A percentile compares a stretch with the other conserved stretches of the same genome.
These are phyloP conservation scores for Yarrowia alimentaria DNA, from an alignment of 805 yeast genomes.

Conservation along the genomic window DNA sequence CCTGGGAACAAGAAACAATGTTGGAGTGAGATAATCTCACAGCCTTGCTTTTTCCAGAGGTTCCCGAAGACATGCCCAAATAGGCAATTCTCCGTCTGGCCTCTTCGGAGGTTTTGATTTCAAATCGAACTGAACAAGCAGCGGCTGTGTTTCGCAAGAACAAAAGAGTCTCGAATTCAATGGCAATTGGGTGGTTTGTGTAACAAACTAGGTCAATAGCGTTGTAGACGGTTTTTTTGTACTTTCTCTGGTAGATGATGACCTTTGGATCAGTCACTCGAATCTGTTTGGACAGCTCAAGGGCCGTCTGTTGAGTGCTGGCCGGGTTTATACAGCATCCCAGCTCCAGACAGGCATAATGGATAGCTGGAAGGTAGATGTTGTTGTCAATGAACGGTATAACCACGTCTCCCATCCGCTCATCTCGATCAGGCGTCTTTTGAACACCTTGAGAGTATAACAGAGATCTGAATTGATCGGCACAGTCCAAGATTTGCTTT, in stretches of 20 bases:
- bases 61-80: constrained; percentile 25
- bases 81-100: constrained; percentile 8
- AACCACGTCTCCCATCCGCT: constrained; percentile 19
- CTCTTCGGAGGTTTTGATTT: constrained; percentile 4
- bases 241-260: constrained; percentile 15
- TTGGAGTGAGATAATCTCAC: constrained; percentile 12
- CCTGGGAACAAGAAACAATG: constrained; percentile 6
- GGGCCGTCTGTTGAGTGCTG: not conserved
- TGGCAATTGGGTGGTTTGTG: constrained; percentile 1
- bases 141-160: not conserved
- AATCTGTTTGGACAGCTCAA: constrained; percentile 21
- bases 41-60: constrained; percentile 19
- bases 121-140: constrained; percentile 6
- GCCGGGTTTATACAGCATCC: constrained; percentile 9
- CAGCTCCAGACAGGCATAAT: constrained; percentile 15
- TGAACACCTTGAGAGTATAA: constrained; percentile 6
- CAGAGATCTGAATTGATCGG: constrained; percentile 11
- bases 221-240: not conserved
- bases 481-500: constrained; percentile 6
- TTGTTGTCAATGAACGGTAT: constrained; percentile 12
- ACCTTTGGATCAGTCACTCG: constrained; percentile 1
- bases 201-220: constrained; percentile 1
- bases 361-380: constrained; percentile 2
- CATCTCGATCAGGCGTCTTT: constrained; percentile 1
- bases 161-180: constrained; percentile 7